phyloP scores from a whole-genome alignment of 768 basidiomycete species.

The Trametes elegans region DNA sequence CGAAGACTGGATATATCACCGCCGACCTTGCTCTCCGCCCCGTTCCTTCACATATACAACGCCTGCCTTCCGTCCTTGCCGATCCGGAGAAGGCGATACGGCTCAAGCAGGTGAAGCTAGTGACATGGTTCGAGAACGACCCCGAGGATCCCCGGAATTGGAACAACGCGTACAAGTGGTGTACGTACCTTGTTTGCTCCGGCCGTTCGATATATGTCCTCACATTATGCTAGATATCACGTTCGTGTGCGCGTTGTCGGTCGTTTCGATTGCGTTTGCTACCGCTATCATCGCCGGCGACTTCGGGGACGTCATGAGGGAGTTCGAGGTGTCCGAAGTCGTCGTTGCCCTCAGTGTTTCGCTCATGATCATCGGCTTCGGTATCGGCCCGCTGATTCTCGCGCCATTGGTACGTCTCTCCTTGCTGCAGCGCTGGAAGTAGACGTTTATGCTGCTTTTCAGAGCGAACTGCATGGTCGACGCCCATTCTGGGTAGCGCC shows the following conservation, averaged over 20 bases:
- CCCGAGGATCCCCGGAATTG: constrained; percentile 41
- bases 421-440: constrained; percentile 27
- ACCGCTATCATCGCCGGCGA: constrained; percentile 38
- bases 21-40: constrained; percentile 30
- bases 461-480: constrained; percentile 41
- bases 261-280: constrained; percentile 38
- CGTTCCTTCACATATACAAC: constrained; percentile 25
- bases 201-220: too few relatives aligned
- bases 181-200: constrained; percentile 19
- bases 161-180: constrained; percentile 33
- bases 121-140: constrained; percentile 37
- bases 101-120: constrained; percentile 33
- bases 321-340: constrained; percentile 33
- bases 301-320: constrained; percentile 31
- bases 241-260: constrained; percentile 30
- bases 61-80: constrained; percentile 18
- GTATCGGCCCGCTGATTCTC: constrained; percentile 32
- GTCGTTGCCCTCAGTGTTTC: constrained; percentile 35
- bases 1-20: constrained; percentile 30
- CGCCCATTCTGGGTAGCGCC: constrained; percentile 38
- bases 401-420: constrained; percentile 25
- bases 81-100: constrained; percentile 36
- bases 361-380: constrained; percentile 38
- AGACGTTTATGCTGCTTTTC: constrained; percentile 9
- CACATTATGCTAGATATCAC: constrained; percentile 27